These are phyloP conservation scores for Xylaria sp. DNA, from an alignment of 2,329 filamentous ascomycete genomes.

Conservation along the genomic window DNA sequence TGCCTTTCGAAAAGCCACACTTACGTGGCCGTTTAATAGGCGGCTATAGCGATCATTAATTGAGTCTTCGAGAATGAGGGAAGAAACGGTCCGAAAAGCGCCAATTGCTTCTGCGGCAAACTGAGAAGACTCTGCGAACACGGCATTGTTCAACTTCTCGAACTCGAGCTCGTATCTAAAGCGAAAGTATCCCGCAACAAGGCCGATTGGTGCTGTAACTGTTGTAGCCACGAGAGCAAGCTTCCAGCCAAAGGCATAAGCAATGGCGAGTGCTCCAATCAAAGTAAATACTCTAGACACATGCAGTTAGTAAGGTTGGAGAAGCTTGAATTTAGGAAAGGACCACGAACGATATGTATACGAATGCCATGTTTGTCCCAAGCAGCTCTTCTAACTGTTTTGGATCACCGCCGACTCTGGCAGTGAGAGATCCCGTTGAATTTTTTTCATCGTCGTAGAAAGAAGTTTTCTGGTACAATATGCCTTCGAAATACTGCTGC, in stretches of 20 bases:
- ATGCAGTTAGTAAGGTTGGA: constrained; percentile 18
- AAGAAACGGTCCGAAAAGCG: constrained; percentile 77
- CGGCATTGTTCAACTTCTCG: constrained; percentile 73
- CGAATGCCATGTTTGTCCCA: constrained; percentile 71
- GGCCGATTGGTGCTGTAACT: constrained; percentile 65
- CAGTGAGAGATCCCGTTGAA: constrained; percentile 69
- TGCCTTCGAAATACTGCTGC: constrained; percentile 69
- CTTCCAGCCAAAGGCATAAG: constrained; percentile 82
- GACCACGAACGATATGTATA: constrained; percentile 61
- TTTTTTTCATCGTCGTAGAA: constrained; percentile 72
- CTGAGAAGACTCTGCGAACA: constrained; percentile 77
- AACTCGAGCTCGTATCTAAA: constrained; percentile 72
- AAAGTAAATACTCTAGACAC: constrained; percentile 66
- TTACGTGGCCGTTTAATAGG: constrained; percentile 69
- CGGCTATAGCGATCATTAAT: constrained; percentile 71
- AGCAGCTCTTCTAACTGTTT: constrained; percentile 71
- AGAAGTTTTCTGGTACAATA: constrained; percentile 68
- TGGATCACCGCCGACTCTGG: constrained; percentile 66
- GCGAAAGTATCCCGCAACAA: constrained; percentile 62
- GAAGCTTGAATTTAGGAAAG: not conserved
- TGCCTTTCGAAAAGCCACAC: constrained; percentile 68
- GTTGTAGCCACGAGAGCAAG: constrained; percentile 74
- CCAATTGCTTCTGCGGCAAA: constrained; percentile 80
- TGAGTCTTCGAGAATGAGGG: constrained; percentile 74
- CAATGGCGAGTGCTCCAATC: constrained; percentile 71